Evolutionary conservation across 345 rosid genomes (phyloP).

Genomic region (Eucalyptus dawsonii): DNA sequence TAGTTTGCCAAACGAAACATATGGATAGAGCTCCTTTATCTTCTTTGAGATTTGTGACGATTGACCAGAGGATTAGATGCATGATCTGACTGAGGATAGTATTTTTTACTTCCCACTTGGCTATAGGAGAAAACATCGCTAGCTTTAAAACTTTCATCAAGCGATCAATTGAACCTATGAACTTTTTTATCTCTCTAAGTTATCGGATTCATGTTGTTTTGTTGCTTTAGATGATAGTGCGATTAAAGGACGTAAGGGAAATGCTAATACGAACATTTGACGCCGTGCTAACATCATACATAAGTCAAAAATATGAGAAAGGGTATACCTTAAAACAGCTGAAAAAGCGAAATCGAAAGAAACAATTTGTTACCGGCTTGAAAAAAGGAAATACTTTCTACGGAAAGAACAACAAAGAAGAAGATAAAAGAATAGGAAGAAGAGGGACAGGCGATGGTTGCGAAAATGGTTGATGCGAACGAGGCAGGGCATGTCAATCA

Average conservation of each 20-base stretch:
- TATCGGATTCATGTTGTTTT: not conserved
- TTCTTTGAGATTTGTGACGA: not conserved
- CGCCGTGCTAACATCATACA: not conserved
- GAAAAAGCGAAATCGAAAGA: not conserved
- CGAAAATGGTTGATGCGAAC: not conserved
- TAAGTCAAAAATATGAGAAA: not conserved
- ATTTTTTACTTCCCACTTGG: not conserved
- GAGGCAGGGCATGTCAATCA: not conserved
- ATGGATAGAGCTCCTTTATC: not conserved
- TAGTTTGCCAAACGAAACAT: not conserved
- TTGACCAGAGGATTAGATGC: not conserved
- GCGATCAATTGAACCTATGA: not conserved
- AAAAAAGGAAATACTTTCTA: not conserved
- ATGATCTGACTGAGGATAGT: not conserved
- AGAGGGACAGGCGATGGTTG: not conserved
- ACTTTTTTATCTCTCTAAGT: fast-evolving
- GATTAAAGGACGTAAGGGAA: not conserved
- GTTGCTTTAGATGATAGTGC: not conserved
- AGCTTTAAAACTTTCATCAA: not conserved
- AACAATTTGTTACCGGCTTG: not conserved
- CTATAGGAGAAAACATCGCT: not conserved
- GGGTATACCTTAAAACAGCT: not conserved
- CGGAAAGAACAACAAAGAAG: not conserved
- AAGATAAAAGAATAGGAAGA: not conserved
- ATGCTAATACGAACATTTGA: not conserved